Evolutionary conservation across 768 basidiomycete species (phyloP).

Genomic region (Russula lepida): DNA sequence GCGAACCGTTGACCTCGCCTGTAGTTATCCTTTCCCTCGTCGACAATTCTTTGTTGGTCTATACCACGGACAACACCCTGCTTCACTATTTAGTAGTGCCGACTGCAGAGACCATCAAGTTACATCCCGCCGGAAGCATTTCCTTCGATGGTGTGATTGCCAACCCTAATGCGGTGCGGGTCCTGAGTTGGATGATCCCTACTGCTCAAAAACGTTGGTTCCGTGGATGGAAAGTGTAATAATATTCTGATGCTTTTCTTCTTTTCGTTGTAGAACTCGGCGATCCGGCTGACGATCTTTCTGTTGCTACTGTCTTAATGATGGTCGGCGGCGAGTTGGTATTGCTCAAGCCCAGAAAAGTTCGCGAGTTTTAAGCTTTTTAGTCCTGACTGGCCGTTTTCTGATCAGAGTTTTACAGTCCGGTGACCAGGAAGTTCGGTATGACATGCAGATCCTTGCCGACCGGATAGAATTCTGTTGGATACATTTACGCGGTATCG

Average conservation of each 20-base stretch:
- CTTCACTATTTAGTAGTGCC: slow-evolving; percentile 89
- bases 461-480: slow-evolving; percentile 98
- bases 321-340: slow-evolving; percentile 89
- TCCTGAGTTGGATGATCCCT: slow-evolving; percentile 97
- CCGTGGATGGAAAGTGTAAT: neutral
- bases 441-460: slow-evolving; percentile 95
- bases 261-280: slow-evolving; percentile 62
- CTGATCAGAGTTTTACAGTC: slow-evolving; percentile 40
- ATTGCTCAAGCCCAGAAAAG: slow-evolving; percentile 82
- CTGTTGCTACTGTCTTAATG: slow-evolving; percentile 92
- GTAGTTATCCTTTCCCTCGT: slow-evolving; percentile 85
- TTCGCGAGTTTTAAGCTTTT: slow-evolving; percentile 21
- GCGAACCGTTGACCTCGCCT: slow-evolving; percentile 65
- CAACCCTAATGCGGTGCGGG: slow-evolving; percentile 73
- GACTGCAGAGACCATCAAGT: slow-evolving; percentile 69
- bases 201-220: slow-evolving; percentile 80
- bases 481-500: slow-evolving; percentile 94
- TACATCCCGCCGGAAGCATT: slow-evolving; percentile 91
- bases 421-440: slow-evolving; percentile 81
- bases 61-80: slow-evolving; percentile 89
- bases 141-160: slow-evolving; percentile 86
- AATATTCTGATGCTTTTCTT: slow-evolving; percentile 3
- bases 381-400: neutral
- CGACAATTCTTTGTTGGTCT: slow-evolving; percentile 91
- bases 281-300: slow-evolving; percentile 86